Base-by-base conservation (phyloP, 257 asterid genomes). In the Prunella vulgaris region DNA sequence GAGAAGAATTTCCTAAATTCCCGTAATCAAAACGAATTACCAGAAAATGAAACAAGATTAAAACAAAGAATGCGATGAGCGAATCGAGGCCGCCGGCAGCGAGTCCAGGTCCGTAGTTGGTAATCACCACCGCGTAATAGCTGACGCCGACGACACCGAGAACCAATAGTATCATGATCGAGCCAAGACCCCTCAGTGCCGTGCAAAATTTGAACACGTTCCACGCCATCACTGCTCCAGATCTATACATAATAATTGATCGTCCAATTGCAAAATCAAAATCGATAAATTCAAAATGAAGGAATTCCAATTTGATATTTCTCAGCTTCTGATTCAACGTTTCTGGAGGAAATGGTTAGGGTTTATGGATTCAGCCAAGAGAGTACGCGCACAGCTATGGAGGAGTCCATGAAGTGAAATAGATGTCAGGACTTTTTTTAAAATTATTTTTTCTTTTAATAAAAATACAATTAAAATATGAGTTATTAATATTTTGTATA, bases 191-290 rank as follows among this genome's bases (percentile, higher is more conserved):
- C 71, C 89, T 79, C 71, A 94, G 78, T 22, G 97, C 99, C 38
- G 99, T 90, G 66, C 99, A 94, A 72, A 94, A 94, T 78, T 82
- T 91, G 93, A 94, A 94, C 35, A 94, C 97, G 71, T 94, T 94
- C 99, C 99, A 94, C 52, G 99, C 99, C 99, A 94, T 94, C 71
- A 77, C 89, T 2, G 86, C 86, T 59, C 99, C 99, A 91, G 99
- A 91, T 94, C 99, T 94, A 83, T 91, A 76, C 99, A 94, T 91
- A 84, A 61, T 85, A 24, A 30, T 3, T 3, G 42, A 52, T 68
- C 53, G 49, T 37, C 38, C 68, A 38, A 60, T 74, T 52, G 46
- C 68, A 51, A 38, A 63, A 57, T 22, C 15, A 60, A 60, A 10
- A 46, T 18, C 14, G 46, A 57, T 8, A 21, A n/a, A 42, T 14